Conservation (phyloP, 1,284 basidiomycete genomes). For the Pyrrhoderma lamaoense region DNA sequence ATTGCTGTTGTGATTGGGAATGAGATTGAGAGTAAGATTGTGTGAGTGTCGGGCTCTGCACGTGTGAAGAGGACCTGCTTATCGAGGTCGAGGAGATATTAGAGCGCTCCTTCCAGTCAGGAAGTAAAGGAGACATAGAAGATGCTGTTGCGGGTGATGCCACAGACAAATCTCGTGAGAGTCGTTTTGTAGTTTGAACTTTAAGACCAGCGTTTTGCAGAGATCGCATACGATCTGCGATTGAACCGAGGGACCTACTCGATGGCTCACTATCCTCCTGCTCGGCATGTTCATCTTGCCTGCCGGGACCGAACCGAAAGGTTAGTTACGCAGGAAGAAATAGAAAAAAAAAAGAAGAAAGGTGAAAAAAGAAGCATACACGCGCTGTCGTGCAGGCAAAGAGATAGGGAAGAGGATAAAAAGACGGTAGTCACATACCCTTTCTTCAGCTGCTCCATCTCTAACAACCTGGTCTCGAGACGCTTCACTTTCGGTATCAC, state of each 20-base stretch:
- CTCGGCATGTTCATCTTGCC: too few species aligned
- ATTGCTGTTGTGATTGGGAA: conserved; percentile 16
- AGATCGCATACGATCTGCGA: conserved; percentile 66
- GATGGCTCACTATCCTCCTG: conserved; percentile 19
- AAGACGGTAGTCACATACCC: conserved; percentile 33
- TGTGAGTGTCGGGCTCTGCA: conserved; percentile 5
- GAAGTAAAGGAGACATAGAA: conserved; percentile 14
- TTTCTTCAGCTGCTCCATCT: conserved; percentile 40
- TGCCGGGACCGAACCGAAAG: too few species aligned
- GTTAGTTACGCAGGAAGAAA: too few species aligned
- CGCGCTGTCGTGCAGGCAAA: too few species aligned
- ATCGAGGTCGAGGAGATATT: neutral
- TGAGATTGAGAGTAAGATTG: conserved; percentile 7
- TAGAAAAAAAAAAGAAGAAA: conserved; percentile 4
- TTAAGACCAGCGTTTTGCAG: conserved; percentile 58
- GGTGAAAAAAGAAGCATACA: neutral
- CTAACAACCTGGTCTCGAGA: conserved; percentile 53
- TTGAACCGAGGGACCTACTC: conserved; percentile 41
- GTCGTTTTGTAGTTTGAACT: conserved; percentile 42
- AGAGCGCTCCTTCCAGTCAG: conserved; percentile 1
- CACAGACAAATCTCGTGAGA: conserved; percentile 41
- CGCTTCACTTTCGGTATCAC: conserved; percentile 38
- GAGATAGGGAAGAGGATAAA: conserved; percentile 11
- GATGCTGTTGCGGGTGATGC: conserved; percentile 26
- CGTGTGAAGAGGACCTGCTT: conserved; percentile 17